These are phyloP conservation scores for Tylopilus subfusipes DNA, from an alignment of 768 basidiomycete genomes.

Conservation along the genomic window DNA sequence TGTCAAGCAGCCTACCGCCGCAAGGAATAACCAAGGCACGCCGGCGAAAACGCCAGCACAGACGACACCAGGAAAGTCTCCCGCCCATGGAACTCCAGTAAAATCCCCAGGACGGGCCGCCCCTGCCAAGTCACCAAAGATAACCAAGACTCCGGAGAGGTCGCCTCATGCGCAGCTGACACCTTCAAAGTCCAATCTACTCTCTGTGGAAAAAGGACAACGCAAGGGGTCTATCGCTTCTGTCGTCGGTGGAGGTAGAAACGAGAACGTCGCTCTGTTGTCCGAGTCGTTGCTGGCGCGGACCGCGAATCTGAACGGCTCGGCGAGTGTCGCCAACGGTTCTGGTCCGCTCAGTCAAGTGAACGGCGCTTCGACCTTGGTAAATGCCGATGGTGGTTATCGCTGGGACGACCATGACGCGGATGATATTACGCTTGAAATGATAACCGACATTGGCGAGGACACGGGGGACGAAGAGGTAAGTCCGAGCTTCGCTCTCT, in stretches of 20 bases:
- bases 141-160: conserved; percentile 20
- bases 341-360: conserved; percentile 17
- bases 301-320: conserved; percentile 8
- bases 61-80: conserved; percentile 19
- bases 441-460: conserved; percentile 57
- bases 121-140: conserved; percentile 24
- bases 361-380: conserved; percentile 22
- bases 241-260: conserved; percentile 13
- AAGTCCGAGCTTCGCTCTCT: conserved; percentile 7
- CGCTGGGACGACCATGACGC: conserved; percentile 41
- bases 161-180: conserved; percentile 20
- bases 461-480: conserved; percentile 74
- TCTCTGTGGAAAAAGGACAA: conserved; percentile 16
- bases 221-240: conserved; percentile 24
- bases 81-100: conserved; percentile 14
- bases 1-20: conserved; percentile 14
- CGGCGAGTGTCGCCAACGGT: conserved; percentile 21
- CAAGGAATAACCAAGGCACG: conserved; percentile 16
- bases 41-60: conserved; percentile 14
- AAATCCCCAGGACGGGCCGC: conserved; percentile 21
- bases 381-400: conserved; percentile 20
- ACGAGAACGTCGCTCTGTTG: conserved; percentile 12
- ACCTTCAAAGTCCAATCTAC: conserved; percentile 15
- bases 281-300: conserved; percentile 18
- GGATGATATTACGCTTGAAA: conserved; percentile 65